phyloP scores from a whole-genome alignment of 257 asterid species.

The Dorcoceras hygrometricum region DNA sequence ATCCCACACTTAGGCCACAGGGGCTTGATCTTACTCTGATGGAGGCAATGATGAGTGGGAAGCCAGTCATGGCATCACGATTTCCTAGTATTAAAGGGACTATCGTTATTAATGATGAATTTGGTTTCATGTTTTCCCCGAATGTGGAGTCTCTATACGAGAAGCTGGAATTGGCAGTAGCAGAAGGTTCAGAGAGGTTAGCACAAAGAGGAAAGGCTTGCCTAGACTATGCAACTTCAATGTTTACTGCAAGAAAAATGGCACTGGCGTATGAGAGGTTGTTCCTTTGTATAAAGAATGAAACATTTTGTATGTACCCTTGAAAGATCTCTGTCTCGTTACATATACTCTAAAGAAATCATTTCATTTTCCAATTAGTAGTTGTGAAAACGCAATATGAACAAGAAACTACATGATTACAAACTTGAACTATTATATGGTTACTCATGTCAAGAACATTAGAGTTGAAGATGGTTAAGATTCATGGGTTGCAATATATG shows the following conservation, averaged over 20 bases:
- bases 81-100: slow-evolving; percentile 92
- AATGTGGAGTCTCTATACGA: slow-evolving; percentile 64
- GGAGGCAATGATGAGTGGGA: slow-evolving; percentile 98
- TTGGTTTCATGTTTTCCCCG: slow-evolving; percentile 85
- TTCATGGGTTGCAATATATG: slow-evolving; percentile 46
- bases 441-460: slow-evolving; percentile 4
- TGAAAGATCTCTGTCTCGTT: slow-evolving; percentile 14
- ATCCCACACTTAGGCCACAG: slow-evolving; percentile 92
- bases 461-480: slow-evolving; percentile 30
- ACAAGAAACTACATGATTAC: not conserved
- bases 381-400: not conserved
- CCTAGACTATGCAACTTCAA: slow-evolving; percentile 58
- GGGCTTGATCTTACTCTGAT: slow-evolving; percentile 88
- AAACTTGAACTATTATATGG: not conserved
- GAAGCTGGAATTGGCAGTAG: slow-evolving; percentile 58
- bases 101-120: slow-evolving; percentile 64
- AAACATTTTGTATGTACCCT: slow-evolving; percentile 60
- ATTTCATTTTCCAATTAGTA: not conserved
- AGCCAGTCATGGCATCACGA: slow-evolving; percentile 87
- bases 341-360: not conserved
- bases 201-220: slow-evolving; percentile 75
- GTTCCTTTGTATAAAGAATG: slow-evolving; percentile 76
- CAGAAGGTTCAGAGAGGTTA: slow-evolving; percentile 64
- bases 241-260: slow-evolving; percentile 90
- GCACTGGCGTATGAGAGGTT: slow-evolving; percentile 87